phyloP scores from a whole-genome alignment of 768 basidiomycete species.

The Strobilomyces dryophilus region DNA sequence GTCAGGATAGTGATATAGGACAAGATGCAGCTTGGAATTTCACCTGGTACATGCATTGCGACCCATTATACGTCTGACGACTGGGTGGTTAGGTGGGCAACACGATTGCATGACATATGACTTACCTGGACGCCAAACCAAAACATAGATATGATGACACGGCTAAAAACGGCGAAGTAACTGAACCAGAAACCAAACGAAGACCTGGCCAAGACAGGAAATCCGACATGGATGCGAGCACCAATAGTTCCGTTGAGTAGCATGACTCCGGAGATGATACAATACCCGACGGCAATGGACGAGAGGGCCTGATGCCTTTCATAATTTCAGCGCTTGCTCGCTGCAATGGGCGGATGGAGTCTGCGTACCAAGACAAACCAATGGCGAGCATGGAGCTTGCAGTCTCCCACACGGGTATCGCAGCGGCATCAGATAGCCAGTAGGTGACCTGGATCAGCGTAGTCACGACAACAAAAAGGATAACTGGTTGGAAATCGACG shows the following conservation, averaged over 20 bases:
- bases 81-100: neutral
- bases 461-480: conserved; percentile 8
- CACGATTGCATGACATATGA: neutral
- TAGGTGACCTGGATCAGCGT: conserved; percentile 17
- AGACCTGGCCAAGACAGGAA: conserved; percentile 73
- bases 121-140: conserved; percentile 75
- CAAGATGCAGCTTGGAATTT: neutral
- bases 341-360: neutral
- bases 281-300: conserved; percentile 68
- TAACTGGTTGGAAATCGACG: conserved; percentile 46
- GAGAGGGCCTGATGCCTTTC: conserved; percentile 62
- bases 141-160: conserved; percentile 73
- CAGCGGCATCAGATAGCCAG: conserved; percentile 26
- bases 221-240: conserved; percentile 74
- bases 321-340: neutral
- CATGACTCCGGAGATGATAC: conserved; percentile 70
- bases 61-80: conserved; percentile 51
- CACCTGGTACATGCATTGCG: conserved; percentile 69
- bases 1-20: neutral
- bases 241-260: conserved; percentile 78
- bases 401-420: conserved; percentile 30
- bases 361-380: conserved; percentile 62
- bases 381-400: conserved; percentile 75
- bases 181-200: conserved; percentile 90
- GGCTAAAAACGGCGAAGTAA: conserved; percentile 80